Base-by-base conservation (phyloP, 2,329 filamentous ascomycete genomes). In the Zymoseptoria pseudotritici region DNA sequence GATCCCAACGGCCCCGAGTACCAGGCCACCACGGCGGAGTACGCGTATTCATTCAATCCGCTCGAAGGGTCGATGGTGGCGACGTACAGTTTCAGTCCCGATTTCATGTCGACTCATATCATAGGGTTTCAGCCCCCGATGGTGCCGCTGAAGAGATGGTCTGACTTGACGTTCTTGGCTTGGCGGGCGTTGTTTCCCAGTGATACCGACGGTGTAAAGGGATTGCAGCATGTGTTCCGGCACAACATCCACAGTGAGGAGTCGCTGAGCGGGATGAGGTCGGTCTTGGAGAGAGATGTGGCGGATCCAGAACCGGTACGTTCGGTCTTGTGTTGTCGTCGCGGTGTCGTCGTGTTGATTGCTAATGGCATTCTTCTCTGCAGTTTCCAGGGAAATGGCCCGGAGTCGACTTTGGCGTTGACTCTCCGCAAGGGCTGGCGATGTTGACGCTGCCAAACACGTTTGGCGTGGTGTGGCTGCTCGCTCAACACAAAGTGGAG, bases 381-480 rank as follows among this genome's bases (percentile, higher is more conserved):
- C 50, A 19, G 29, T n/a, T 49, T 1, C 55, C 21, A 24, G 31
- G 21, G 11, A 17, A 57, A 49, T 62, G 58, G 52, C 60, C 60
- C 8, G 60, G 57, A 3, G 52, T 59, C 2, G 56, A 52, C 3
- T 59, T 56, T 11, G 26, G 24, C 3, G 58, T 55, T 3, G 21
- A 24, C 5, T 36, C 52, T 17, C 20, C 58, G 6, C 58, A 58
- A 50, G 58, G 26, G 1, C 24, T 57, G 4, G 60, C 60, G 3
- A 50, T 55, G 1, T 31, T 62, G 60, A 57, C 52, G 24, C 31
- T 53, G 8, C 58, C 58, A 1, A 62, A 62, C 29, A 50, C 52
- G 10, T 55, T 56, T n/a, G 60, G 60, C 0, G 58, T 60, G 10
- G 58, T 53, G 50, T 62, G 57, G 57, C 53, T 62, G 5, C 22